Evolutionary conservation across 106 monocot genomes (phyloP), one percentile per base, ranked within the genome.

Genomic region (Dendrobium catenatum): DNA sequence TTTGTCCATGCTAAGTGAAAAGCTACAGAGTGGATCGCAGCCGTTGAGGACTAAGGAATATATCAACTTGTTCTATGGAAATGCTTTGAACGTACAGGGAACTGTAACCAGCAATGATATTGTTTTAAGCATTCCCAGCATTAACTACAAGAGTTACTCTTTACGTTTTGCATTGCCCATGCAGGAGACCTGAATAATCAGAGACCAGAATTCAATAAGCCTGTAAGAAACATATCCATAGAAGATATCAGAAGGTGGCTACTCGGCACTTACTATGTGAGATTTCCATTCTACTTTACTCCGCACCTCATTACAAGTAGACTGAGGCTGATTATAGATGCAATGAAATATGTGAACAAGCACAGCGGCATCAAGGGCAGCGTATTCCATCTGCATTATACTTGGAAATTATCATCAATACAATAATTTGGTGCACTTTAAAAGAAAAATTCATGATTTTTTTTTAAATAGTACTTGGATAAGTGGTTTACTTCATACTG

Each of bases 351-450:
- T 99, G 81, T 85, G 91, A 19, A 99, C 82, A 9, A 99, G 93
- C 66, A 99, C 95, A 49, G 77, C 93, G 54, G 98, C 95, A 89
- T 99, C 98, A 70, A 99, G 91, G 47, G 98, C 98, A 48, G 98
- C 98, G 84, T 99, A 99, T 82, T 95, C 98, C 67, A 95, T 91
- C 94, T 97, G 80, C 83, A 91, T 10, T 46, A 67, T 51, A 75
- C 7, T 58, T 27, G 6, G 43, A n/a, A 44, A 74, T n/a, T 44
- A 1, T 31, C 70, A 5, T 70, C 2, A 33, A 70, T 2, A 33
- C 70, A 37, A 3, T 31, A 70, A 37, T n/a, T 61, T 61, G 70
- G 10, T 68, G n/a, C n/a, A 37, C 33, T 31, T 70, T 4, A 16
- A 70, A 4, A 27, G 5, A 0, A 37, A 37, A 37, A 37, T 37